Base-by-base conservation (phyloP, 202 grass and related monocot species). In the Cymbopogon flexuosus region DNA sequence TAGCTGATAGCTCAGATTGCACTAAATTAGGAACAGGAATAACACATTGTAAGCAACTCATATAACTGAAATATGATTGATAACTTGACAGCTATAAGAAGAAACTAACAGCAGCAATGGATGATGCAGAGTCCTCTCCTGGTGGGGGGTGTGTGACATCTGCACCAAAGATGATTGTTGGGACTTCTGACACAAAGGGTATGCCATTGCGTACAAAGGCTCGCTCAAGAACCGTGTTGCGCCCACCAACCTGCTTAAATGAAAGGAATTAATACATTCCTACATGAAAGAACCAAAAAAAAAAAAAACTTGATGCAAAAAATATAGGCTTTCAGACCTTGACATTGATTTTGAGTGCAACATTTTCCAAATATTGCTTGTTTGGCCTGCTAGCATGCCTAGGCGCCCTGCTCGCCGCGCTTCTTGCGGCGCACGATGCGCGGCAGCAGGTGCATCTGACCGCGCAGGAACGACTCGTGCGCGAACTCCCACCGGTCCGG, bases 401-500 rank as follows among this genome's bases (percentile, higher is more conserved):
- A 57, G 89, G 84, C 59, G 5, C 46, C 76, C 18, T 4, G 31
- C 65, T 87, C 84, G 10, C 73, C 33, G 27, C 69, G 78, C 87
- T 84, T 94, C 77, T 79, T 85, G 8, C 88, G 86, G 47, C 86
- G 92, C 45, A 61, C 73, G 73, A 94, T 77, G 23, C 49, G 64
- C 11, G 92, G 86, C 8, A 94, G 84, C 36, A 94, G 83, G 36
- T 87, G 86, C n/a, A 49, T 87, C 81, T 91, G 88, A 6, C 92
- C 92, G 39, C 86, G 72, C 40, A 94, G 88, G 57, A 94, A 94
- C 3, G 70, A 89, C 64, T 87, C 86, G 57, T 94, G 92, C 51
- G 92, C 92, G 67, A 94, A 94, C 84, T 94, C 92, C 92, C 88
- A 94, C 64, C 81, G 72, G 47, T 94, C 86, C 56, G 88, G 88